A percentile compares a stretch with the other conserved stretches of the same genome.
phyloP scores from a whole-genome alignment of 768 basidiomycete genomes.

The Lentinula raphanica region DNA sequence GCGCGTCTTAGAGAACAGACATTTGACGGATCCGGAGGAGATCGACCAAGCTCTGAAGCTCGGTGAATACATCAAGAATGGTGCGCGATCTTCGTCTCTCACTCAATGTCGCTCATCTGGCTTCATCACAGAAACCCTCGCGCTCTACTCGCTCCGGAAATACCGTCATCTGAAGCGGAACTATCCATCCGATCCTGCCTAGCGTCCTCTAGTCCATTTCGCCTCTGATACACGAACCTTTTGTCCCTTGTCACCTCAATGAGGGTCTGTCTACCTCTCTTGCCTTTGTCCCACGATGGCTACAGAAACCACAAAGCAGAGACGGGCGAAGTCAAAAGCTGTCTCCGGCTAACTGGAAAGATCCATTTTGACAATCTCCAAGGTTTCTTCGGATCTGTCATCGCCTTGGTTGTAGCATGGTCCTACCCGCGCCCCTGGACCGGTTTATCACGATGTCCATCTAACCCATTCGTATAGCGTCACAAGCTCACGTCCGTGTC shows the following conservation, averaged over 20 bases:
- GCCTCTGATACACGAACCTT: neutral
- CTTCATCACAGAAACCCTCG: conserved; percentile 64
- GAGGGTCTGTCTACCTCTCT: conserved; percentile 61
- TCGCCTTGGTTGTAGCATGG: neutral
- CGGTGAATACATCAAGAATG: conserved; percentile 83
- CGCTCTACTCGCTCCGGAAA: conserved; percentile 76
- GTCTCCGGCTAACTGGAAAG: neutral
- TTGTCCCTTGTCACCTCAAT: neutral
- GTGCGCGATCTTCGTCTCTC: conserved; percentile 31
- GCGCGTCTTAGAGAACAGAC: conserved; percentile 50
- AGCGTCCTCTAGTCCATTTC: no score
- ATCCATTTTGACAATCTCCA: neutral
- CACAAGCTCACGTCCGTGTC: neutral
- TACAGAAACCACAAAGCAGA: conserved; percentile 42
- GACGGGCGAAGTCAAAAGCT: neutral
- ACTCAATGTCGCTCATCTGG: neutral
- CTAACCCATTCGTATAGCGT: neutral
- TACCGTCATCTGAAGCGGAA: conserved; percentile 75
- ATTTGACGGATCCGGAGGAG: conserved; percentile 60
- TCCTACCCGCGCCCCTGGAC: neutral
- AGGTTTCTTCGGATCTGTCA: neutral
- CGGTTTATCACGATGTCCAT: neutral
- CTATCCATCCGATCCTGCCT: conserved; percentile 49
- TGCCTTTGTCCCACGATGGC: conserved; percentile 93
- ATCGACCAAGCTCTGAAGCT: conserved; percentile 72